phyloP scores from a whole-genome alignment of 1,284 basidiomycete genomes.

The Ganoderma sinense region DNA sequence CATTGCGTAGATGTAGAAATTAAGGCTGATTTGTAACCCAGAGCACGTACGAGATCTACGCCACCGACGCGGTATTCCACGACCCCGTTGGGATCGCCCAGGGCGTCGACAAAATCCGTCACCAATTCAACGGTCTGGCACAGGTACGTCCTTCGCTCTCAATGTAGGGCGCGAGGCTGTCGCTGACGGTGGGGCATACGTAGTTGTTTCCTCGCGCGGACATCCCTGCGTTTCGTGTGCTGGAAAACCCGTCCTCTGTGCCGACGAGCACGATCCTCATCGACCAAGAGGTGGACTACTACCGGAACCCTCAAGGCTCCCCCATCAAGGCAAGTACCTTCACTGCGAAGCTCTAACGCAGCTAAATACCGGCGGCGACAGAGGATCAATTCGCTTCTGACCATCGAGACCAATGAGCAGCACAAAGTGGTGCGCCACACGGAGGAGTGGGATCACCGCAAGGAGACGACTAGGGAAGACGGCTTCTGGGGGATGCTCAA shows the following conservation, averaged over 20 bases:
- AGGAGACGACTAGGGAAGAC: slow-evolving; percentile 49
- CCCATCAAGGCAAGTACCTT: slow-evolving; percentile 47
- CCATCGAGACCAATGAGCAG: slow-evolving; percentile 48
- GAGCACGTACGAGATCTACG: slow-evolving; percentile 54
- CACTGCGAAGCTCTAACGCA: neutral
- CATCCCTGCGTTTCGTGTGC: slow-evolving; percentile 51
- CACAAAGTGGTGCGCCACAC: slow-evolving; percentile 50
- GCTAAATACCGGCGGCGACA: slow-evolving; percentile 25
- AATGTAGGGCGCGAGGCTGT: neutral
- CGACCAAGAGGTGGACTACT: slow-evolving; percentile 59
- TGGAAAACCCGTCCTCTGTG: slow-evolving; percentile 49
- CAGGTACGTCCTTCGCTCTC: slow-evolving; percentile 42
- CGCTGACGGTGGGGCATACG: neutral
- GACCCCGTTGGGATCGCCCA: slow-evolving; percentile 58
- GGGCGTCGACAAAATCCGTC: slow-evolving; percentile 50
- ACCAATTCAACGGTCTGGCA: slow-evolving; percentile 55
- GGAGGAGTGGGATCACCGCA: slow-evolving; percentile 58
- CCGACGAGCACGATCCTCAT: slow-evolving; percentile 51
- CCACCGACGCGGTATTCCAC: slow-evolving; percentile 53
- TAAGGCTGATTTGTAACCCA: slow-evolving; percentile 24
- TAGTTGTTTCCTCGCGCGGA: slow-evolving; percentile 55
- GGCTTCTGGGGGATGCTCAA: slow-evolving; percentile 56
- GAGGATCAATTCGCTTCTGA: slow-evolving; percentile 56
- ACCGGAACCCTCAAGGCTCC: slow-evolving; percentile 45
- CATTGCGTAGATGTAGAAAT: neutral